These are phyloP conservation scores for Zanthoxylum bungeanum DNA, from an alignment of 345 rosid species.

Conservation along the genomic window DNA sequence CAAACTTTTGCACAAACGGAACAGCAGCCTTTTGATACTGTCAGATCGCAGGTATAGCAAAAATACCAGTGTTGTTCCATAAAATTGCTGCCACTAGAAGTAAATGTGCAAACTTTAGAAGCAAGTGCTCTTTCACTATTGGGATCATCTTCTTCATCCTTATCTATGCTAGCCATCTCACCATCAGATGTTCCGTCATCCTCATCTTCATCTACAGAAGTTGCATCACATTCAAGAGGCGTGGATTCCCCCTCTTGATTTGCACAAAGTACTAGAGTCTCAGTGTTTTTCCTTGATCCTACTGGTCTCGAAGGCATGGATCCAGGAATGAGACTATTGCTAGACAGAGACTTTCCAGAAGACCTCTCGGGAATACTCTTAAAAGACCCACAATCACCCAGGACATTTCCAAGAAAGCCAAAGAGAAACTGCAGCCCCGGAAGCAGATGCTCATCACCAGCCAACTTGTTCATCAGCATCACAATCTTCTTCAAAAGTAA, in stretches of 20 bases:
- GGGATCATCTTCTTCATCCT: constrained; percentile 91
- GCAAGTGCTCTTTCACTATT: constrained; percentile 89
- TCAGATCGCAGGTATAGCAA: constrained; percentile 99
- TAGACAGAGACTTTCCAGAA: constrained; percentile 46
- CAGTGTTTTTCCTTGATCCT: constrained; percentile 70
- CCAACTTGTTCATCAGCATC: constrained; percentile 71
- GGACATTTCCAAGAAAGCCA: constrained; percentile 72
- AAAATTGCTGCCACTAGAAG: constrained; percentile 97
- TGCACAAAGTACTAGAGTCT: constrained; percentile 56
- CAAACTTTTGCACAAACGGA: constrained; percentile 99
- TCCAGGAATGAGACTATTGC: constrained; percentile 40
- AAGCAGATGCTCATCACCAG: constrained; percentile 60
- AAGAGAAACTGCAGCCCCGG: constrained; percentile 82
- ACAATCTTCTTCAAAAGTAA: constrained; percentile 66
- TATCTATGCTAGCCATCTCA: constrained; percentile 93
- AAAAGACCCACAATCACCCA: constrained; percentile 57
- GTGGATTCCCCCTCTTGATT: constrained; percentile 72
- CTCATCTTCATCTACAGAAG: constrained; percentile 95
- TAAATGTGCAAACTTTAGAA: constrained; percentile 94
- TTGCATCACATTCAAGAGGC: constrained; percentile 88
- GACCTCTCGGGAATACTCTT: constrained; percentile 44
- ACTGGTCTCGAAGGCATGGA: constrained; percentile 49
- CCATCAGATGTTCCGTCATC: constrained; percentile 99
- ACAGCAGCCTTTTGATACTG: constrained; percentile 96
- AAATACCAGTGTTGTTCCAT: constrained; percentile 99